Evolutionary conservation across 1,139 yeast genomes (phyloP).

Genomic region (Suhomyces wounanorum): DNA sequence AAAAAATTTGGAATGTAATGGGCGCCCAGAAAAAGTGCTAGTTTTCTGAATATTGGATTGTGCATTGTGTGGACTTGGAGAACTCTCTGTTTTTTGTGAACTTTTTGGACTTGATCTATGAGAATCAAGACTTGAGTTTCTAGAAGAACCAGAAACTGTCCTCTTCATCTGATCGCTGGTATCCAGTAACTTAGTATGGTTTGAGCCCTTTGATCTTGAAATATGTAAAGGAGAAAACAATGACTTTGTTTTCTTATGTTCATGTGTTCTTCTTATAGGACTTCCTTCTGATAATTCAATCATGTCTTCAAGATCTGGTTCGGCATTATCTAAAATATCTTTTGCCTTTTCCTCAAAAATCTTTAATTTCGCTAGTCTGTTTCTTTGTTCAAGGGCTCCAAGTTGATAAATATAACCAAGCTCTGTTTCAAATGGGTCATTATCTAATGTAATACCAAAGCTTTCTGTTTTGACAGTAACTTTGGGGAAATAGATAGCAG

Average conservation of each 20-base stretch:
- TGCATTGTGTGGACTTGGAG: background rate
- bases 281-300: slow-evolving; percentile 14
- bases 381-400: slow-evolving; percentile 40
- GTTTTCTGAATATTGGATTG: background rate
- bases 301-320: slow-evolving; percentile 17
- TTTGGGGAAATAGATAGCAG: slow-evolving; percentile 33
- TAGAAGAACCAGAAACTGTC: background rate
- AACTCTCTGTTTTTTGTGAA: background rate
- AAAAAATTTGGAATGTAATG: slow-evolving; percentile 5
- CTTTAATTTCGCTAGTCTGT: slow-evolving; percentile 32
- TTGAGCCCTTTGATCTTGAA: background rate
- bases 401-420: slow-evolving; percentile 40
- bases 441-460: slow-evolving; percentile 42
- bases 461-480: slow-evolving; percentile 32
- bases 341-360: slow-evolving; percentile 30
- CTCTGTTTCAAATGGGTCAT: slow-evolving; percentile 48
- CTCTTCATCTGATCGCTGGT: background rate
- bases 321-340: slow-evolving; percentile 16
- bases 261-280: background rate
- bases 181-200: background rate
- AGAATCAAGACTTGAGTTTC: background rate
- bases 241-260: background rate
- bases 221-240: slow-evolving; percentile 1
- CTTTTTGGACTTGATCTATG: background rate
- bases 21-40: background rate